Base-by-base conservation (phyloP, 2,329 filamentous ascomycete genomes). In the Arthrobotrys conoides region DNA sequence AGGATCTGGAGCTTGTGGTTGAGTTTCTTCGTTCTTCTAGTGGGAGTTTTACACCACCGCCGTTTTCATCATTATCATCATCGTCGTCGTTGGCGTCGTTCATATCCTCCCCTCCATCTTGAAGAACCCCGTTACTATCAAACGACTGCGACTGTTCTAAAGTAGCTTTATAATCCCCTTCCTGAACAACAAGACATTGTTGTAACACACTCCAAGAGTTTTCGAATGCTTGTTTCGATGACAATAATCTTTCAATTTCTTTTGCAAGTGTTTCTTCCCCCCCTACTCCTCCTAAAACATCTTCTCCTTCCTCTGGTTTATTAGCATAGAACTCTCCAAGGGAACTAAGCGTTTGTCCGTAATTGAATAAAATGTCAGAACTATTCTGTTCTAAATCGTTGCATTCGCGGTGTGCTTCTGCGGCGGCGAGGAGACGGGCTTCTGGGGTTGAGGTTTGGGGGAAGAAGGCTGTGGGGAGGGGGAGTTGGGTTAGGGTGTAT, bases 301-400 rank as follows among this genome's bases (percentile, higher is more conserved):
- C 63, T 16, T 79, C 69, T 18, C 30, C 53, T 44, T 59, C 71
- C n/a, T 20, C 16, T 16, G 79, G 75, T 33, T 80, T 79, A 41
- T 53, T 66, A n/a, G 72, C 51, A 46, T 80, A 76, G 20, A 63
- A 75, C 70, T 82, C 81, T 2, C 80, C 81, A 10, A 81, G 76
- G 27, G 73, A 78, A 10, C 66, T 75, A 14, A 79, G 48, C 5
- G 65, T 70, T 59, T 79, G 76, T 12, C 76, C 76, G 30, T 79
- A 79, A 30, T 79, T 79, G 69, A 79, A 79, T 14, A 73, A 64
- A n/a, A 79, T 44, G 16, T 79, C 76, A 0, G 69, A 70, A 33
- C 53, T 65, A 18, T 73, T 33, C 12, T 46, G 24, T n/a, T 73
- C 76, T 8, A 69, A 48, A 27, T 69, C 69, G 30, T 69, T 70